Evolutionary conservation across 2,329 filamentous ascomycete species (phyloP), one percentile per base, ranked within the genome.

Genomic region (Trichoderma atrobrunneum): DNA sequence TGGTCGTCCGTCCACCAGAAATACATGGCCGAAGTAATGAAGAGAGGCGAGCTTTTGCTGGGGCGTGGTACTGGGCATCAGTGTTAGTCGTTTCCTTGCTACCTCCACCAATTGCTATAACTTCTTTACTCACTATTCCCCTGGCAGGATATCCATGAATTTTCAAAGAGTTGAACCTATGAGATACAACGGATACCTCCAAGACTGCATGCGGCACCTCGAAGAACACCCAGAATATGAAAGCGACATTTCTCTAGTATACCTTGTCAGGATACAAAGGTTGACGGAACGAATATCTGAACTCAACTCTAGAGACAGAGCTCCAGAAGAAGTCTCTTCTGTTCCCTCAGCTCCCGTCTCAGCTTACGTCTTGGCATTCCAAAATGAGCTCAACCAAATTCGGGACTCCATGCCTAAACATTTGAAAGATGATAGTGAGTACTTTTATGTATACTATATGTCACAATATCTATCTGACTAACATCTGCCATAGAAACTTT

Each of bases 51-150:
- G 81, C 84, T 0, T 79, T 88, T 0, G 79, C 87, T 1, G 87
- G 86, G 0, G 84, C 86, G 2, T 89, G 87, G 84, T 89, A 87
- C 72, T 73, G 89, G 34, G 84, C 82, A 16, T 88, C 86, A 11
- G 82, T 83, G 87, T 89, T 79, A 76, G 85, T 79, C 14, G 7
- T 48, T 30, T 12, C 24, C 28, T 14, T 8, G 8, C 21, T 30
- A 18, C 32, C 12, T 24, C n/a, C 14, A 5, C n/a, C 12, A 43
- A 26, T 26, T 16, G 8, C 57, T 26, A 11, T 18, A 7, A 24
- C 34, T 14, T 8, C 30, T 18, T 34, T 43, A 34, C 70, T 67
- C 7, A 64, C 16, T 10, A 10, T 21, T 16, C n/a, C 5, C 28
- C 11, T 8, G 30, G 7, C 36, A 85, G 84, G 0, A 78, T 85